These are phyloP conservation scores for Senecio squalidus DNA, from an alignment of 140 eudicot genomes.

Conservation along the genomic window DNA sequence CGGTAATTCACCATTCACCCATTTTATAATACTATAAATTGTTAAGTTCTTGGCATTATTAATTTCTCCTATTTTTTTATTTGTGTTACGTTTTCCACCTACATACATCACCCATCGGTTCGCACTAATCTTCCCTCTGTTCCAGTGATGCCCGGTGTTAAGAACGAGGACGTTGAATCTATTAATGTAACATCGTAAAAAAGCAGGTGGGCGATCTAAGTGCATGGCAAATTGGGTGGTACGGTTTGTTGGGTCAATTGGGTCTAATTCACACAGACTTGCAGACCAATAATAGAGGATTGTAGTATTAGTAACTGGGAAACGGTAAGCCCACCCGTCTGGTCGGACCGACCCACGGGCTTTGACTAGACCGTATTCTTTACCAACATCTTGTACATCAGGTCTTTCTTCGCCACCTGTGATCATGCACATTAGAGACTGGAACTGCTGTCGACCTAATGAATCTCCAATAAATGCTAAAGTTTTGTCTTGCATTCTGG, in stretches of 20 bases:
- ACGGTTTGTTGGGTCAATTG: slow-evolving; percentile 37
- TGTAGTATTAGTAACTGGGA: slow-evolving; percentile 80
- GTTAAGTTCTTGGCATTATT: slow-evolving; percentile 67
- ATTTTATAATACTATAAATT: slow-evolving; percentile 55
- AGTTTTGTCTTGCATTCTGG: slow-evolving; percentile 84
- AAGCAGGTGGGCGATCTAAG: slow-evolving; percentile 81
- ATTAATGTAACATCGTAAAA: slow-evolving; percentile 44
- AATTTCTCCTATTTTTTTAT: slow-evolving; percentile 47
- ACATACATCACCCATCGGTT: slow-evolving; percentile 87
- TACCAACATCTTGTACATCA: slow-evolving; percentile 70
- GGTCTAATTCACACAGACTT: slow-evolving; percentile 72
- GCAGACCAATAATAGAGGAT: slow-evolving; percentile 96
- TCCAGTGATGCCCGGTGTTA: slow-evolving; percentile 98
- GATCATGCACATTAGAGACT: slow-evolving; percentile 89
- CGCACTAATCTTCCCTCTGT: slow-evolving; percentile 77
- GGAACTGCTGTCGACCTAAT: slow-evolving; percentile 87
- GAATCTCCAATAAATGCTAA: slow-evolving; percentile 91
- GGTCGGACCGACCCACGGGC: slow-evolving; percentile 65
- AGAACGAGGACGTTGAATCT: slow-evolving; percentile 65
- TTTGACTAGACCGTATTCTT: slow-evolving; percentile 72
- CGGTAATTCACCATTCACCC: slow-evolving; percentile 57
- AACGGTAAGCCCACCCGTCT: slow-evolving; percentile 95
- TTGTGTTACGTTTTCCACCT: slow-evolving; percentile 60
- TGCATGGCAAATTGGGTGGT: slow-evolving; percentile 64
- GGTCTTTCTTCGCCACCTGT: slow-evolving; percentile 63